phyloP scores from a whole-genome alignment of 371 early-diverging fungal genomes.

The Saksenaea vasiformis region DNA sequence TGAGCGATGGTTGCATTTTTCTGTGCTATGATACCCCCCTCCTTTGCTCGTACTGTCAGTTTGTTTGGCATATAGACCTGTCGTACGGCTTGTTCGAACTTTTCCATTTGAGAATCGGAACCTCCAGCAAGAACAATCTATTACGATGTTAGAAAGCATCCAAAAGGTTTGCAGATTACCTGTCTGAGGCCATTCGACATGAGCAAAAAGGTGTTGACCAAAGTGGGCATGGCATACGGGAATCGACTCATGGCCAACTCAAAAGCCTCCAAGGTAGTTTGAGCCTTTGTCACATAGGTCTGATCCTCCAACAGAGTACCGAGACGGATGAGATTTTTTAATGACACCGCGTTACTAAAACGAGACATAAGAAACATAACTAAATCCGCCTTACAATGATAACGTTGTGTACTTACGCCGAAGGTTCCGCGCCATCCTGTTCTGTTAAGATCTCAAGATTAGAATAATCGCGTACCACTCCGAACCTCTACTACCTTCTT shows the following conservation, averaged over 20 bases:
- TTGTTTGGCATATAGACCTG: conserved; percentile 41
- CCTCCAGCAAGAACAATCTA: conserved; percentile 47
- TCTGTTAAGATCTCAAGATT: conserved; percentile 29
- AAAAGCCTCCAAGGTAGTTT: conserved; percentile 35
- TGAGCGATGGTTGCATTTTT: conserved; percentile 29
- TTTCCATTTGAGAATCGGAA: conserved; percentile 13
- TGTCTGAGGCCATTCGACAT: conserved; percentile 42
- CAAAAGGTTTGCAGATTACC: conserved; percentile 17
- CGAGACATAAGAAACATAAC: not conserved
- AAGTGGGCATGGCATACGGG: conserved; percentile 46
- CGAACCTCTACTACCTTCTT: conserved; percentile 48
- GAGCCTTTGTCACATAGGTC: conserved; percentile 29
- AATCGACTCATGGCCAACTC: conserved; percentile 25
- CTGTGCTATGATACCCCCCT: conserved; percentile 23
- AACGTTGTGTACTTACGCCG: conserved; percentile 34
- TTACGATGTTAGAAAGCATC: not conserved
- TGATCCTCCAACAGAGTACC: conserved; percentile 28
- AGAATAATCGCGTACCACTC: not conserved
- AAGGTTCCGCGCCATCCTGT: conserved; percentile 71
- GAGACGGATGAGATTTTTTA: conserved; percentile 46
- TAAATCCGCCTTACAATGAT: not conserved
- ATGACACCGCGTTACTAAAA: conserved; percentile 44
- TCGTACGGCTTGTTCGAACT: conserved; percentile 24
- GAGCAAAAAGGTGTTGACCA: conserved; percentile 40
- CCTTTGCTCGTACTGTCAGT: conserved; percentile 19